These are phyloP conservation scores for Mortierella sp. DNA, from an alignment of 371 early-diverging fungal genomes.

Conservation along the genomic window DNA sequence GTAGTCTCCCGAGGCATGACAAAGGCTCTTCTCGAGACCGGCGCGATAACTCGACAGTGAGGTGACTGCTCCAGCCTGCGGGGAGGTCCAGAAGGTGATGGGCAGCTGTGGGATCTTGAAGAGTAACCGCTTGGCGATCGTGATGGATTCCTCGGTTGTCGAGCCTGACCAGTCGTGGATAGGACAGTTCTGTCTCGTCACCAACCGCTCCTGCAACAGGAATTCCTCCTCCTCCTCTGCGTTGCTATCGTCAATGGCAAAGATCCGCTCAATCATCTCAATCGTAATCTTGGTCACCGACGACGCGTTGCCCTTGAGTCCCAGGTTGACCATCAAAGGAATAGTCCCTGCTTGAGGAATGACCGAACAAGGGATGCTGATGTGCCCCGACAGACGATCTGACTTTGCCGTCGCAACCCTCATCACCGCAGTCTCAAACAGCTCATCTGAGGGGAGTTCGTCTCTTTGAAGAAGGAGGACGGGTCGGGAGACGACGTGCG, in stretches of 20 bases:
- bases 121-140: conserved; percentile 36
- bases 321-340: conserved; percentile 27
- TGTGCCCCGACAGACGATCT: conserved; percentile 22
- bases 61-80: background rate
- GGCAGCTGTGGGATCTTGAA: conserved; percentile 48
- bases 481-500: conserved; percentile 15
- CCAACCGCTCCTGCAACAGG: conserved; percentile 35
- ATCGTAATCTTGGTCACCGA: conserved; percentile 29
- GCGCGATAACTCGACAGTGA: background rate
- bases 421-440: conserved; percentile 28
- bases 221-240: background rate
- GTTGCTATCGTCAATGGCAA: background rate
- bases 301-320: conserved; percentile 39
- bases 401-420: conserved; percentile 15
- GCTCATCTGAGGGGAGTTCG: conserved; percentile 28
- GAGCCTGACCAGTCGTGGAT: conserved; percentile 37
- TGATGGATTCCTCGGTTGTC: conserved; percentile 23
- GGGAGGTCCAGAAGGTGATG: conserved; percentile 20
- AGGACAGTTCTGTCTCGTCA: conserved; percentile 48
- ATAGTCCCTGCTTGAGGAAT: conserved; percentile 40
- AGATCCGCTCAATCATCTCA: conserved; percentile 39
- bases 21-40: conserved; percentile 26
- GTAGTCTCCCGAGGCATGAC: conserved; percentile 36
- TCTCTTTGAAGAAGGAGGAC: conserved; percentile 40
- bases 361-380: conserved; percentile 41